Conservation (phyloP, 2,329 filamentous ascomycete genomes). For the Fusarium sp. region DNA sequence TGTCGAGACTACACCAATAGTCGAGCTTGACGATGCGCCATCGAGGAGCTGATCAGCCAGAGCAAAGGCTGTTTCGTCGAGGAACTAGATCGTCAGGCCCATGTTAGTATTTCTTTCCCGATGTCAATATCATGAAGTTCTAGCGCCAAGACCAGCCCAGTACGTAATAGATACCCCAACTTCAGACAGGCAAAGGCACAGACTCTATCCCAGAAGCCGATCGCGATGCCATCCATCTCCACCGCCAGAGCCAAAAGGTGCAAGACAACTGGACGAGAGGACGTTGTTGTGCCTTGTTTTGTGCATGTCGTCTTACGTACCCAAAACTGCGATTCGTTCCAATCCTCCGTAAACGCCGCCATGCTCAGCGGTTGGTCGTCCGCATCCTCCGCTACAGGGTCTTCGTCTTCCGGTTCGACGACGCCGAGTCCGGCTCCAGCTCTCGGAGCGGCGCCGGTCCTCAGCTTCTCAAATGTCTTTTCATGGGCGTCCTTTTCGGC, state of each 20-base stretch:
- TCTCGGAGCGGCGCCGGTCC: slow-evolving; percentile 26
- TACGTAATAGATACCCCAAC: slow-evolving; percentile 39
- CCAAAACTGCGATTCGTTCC: slow-evolving; percentile 89
- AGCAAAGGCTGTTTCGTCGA: slow-evolving; percentile 73
- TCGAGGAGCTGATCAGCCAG: slow-evolving; percentile 74
- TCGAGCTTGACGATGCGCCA: slow-evolving; percentile 64
- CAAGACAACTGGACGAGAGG: slow-evolving; percentile 7
- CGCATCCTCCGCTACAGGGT: slow-evolving; percentile 52
- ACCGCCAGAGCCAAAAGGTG: slow-evolving; percentile 7
- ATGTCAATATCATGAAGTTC: slow-evolving; percentile 36
- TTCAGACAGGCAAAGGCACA: slow-evolving; percentile 1
- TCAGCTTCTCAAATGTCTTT: slow-evolving; percentile 73
- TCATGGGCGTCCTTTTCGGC: slow-evolving; percentile 73
- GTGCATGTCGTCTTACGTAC: slow-evolving; percentile 53
- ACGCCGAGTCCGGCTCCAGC: slow-evolving; percentile 51
- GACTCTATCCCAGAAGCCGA: slow-evolving; percentile 22
- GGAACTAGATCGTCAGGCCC: slow-evolving; percentile 62
- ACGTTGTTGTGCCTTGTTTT: slow-evolving; percentile 1
- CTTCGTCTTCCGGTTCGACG: slow-evolving; percentile 34
- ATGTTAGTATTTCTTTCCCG: slow-evolving; percentile 8
- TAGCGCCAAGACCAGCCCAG: slow-evolving; percentile 15
- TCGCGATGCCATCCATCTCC: slow-evolving; percentile 37
- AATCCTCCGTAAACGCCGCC: slow-evolving; percentile 80
- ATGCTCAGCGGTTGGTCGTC: slow-evolving; percentile 64
- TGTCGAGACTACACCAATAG: slow-evolving; percentile 76